phyloP scores from a whole-genome alignment of 441 rosid genomes.

The Euphorbia celastroides region DNA sequence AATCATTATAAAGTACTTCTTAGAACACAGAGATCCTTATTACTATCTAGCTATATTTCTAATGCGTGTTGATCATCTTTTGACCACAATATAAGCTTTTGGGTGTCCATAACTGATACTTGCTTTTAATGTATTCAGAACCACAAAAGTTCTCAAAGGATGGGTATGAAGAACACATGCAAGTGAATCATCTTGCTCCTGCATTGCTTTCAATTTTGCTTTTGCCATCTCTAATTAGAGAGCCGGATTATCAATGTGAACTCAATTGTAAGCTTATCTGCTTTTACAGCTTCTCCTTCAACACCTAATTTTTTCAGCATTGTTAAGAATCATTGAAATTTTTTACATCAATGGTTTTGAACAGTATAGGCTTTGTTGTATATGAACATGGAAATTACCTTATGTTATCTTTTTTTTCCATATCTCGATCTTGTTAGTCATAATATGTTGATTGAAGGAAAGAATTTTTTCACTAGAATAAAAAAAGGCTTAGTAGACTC shows the following conservation, averaged over 20 bases:
- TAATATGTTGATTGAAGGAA: neutral
- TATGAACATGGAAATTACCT: neutral
- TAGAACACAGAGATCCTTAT: neutral
- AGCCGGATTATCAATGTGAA: constrained; percentile 91
- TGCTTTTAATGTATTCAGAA: constrained; percentile 38
- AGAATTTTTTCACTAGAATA: neutral
- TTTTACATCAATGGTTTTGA: neutral
- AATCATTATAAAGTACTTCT: neutral
- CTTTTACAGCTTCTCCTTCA: neutral
- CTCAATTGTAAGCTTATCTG: constrained; percentile 71
- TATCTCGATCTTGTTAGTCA: neutral
- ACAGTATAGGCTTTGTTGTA: neutral
- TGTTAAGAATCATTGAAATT: neutral
- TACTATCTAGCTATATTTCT: neutral
- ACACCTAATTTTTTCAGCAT: neutral
- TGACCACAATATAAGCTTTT: neutral
- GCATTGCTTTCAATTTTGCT: constrained; percentile 79
- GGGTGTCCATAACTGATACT: constrained; percentile 13
- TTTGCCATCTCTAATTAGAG: constrained; percentile 88
- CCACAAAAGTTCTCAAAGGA: constrained; percentile 87
- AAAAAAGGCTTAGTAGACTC: too few relatives aligned
- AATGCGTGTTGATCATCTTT: neutral
- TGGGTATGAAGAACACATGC: constrained; percentile 93
- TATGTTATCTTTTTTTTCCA: neutral
- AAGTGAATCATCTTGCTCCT: constrained; percentile 97